Evolutionary conservation across 164 flowering plant genomes (phyloP).

Genomic region (Nymphaea thermarum): DNA sequence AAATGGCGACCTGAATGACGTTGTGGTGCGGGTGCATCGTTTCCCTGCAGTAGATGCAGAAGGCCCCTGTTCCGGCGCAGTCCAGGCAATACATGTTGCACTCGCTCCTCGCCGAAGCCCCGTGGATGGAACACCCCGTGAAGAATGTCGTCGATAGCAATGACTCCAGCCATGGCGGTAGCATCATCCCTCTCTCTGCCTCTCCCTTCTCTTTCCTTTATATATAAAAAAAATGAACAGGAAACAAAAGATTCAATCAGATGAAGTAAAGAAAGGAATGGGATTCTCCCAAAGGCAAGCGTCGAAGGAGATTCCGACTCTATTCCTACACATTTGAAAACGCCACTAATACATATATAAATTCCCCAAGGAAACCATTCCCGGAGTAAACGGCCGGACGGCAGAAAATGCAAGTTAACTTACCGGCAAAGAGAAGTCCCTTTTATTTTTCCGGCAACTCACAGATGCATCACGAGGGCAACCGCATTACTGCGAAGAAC

Average conservation of each 20-base stretch:
- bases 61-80: conserved; percentile 45
- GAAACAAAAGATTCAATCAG: too few species aligned
- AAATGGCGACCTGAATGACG: conserved; percentile 59
- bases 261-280: background rate
- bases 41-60: conserved; percentile 79
- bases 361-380: too few species aligned
- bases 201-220: background rate
- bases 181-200: conserved; percentile 30
- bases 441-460: too few species aligned
- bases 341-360: too few species aligned
- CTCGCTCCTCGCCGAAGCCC: conserved; percentile 65
- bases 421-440: too few species aligned
- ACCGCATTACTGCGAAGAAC: too few species aligned
- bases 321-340: too few species aligned
- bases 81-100: conserved; percentile 88
- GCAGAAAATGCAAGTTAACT: too few species aligned
- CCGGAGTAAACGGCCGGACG: too few species aligned
- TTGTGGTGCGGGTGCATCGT: conserved; percentile 69
- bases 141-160: conserved; percentile 56
- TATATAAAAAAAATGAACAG: background rate
- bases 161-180: conserved; percentile 83
- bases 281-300: background rate
- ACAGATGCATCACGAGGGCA: too few species aligned
- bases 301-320: too few species aligned
- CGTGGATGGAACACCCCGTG: conserved; percentile 54